Base-by-base conservation (phyloP, 2,329 filamentous ascomycete species). In the Parastagonospora avenae region DNA sequence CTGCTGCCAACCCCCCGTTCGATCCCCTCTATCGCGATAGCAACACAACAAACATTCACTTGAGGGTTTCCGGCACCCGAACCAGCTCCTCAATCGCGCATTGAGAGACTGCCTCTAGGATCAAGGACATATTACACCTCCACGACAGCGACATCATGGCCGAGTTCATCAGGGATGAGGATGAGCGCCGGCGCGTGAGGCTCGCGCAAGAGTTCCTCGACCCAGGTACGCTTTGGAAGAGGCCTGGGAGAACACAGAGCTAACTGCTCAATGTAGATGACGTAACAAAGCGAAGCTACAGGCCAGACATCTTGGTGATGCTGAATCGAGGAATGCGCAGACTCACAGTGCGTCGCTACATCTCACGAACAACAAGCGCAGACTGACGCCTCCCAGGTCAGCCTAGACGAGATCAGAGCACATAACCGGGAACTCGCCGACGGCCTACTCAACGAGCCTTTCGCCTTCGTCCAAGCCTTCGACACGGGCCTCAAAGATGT, bases 141-240 rank as follows among this genome's bases (percentile, higher is more conserved):
- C 7, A 14, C 16, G 3, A 24, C 19, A 24, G 19, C 40, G 39
- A 33, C 43, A 60, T 29, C 49, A 73, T 73, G 70, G 46, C 63
- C 42, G 67, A 68, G 43, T 53, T 62, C 14, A 66, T 95, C 66
- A 85, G 88, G 75, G 92, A 97, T 81, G 90, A 94, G 76, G 91
- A 88, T 60, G 86, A 88, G 65, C 84, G 86, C 64, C 88, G 95
- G 78, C 90, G 92, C 67, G 85, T 96, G 73, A 89, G 91, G 66
- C 85, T 89, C 59, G 92, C 91, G n/a, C 84, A 89, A 66, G 92
- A 97, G 74, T 97, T 97, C 70, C 85, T 97, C 37, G 93, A 97
- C 79, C 93, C 93, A 54, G 87, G 92, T 96, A 83, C 68, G 87
- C 75, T 38, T 8, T 2, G 4, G 30, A 5, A 19, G 24, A 30